These are phyloP conservation scores for Saturnispora silvae DNA, from an alignment of 805 yeast species.

Conservation along the genomic window DNA sequence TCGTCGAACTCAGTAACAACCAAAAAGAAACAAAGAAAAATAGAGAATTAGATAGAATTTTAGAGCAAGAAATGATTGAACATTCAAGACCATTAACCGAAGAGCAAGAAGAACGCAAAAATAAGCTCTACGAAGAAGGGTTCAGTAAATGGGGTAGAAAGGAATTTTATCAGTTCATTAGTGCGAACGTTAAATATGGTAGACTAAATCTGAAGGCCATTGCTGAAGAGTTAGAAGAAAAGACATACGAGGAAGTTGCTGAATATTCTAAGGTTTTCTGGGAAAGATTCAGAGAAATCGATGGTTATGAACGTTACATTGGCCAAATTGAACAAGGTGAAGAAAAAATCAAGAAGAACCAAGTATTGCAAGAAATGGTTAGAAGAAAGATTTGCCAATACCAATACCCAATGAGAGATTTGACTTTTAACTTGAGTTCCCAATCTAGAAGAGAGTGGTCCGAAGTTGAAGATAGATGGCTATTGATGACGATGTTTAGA, in stretches of 20 bases:
- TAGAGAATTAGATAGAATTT: constrained; percentile 20
- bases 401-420: constrained; percentile 63
- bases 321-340: constrained; percentile 83
- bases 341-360: constrained; percentile 55
- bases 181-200: constrained; percentile 67
- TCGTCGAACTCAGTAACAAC: constrained; percentile 54
- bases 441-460: constrained; percentile 59
- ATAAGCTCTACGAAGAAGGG: constrained; percentile 52
- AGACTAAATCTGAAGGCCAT: constrained; percentile 62
- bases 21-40: constrained; percentile 22
- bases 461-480: constrained; percentile 85
- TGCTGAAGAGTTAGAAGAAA: constrained; percentile 71
- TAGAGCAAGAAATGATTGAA: constrained; percentile 64
- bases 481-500: constrained; percentile 67
- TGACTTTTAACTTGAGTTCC: constrained; percentile 55
- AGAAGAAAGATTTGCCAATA: constrained; percentile 64
- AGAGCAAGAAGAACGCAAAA: constrained; percentile 62
- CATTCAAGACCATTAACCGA: constrained; percentile 74
- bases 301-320: constrained; percentile 78
- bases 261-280: constrained; percentile 76
- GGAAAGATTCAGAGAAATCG: constrained; percentile 67
- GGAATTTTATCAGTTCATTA: constrained; percentile 77
- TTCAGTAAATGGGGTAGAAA: constrained; percentile 77
- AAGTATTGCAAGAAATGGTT: constrained; percentile 68
- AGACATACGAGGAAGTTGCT: constrained; percentile 67